Evolutionary conservation across 1,284 basidiomycete genomes (phyloP).

Genomic region (Sphagnurus paluster): DNA sequence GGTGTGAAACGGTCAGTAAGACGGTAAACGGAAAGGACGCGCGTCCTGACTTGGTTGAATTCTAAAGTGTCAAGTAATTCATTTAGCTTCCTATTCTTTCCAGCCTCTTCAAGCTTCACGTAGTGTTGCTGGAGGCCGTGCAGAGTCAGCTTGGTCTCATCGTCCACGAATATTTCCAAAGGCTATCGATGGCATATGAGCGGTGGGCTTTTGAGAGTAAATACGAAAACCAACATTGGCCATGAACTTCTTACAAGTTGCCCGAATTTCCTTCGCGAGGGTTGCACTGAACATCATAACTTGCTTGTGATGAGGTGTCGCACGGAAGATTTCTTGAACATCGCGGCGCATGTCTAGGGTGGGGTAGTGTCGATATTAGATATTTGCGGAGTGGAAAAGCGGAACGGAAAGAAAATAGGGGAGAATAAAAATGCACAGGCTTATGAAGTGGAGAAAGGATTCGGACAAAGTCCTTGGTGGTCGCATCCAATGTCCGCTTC

Average conservation of each 20-base stretch:
- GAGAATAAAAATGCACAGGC: slow-evolving; percentile 22
- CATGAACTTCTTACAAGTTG: slow-evolving; percentile 99
- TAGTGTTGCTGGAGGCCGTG: slow-evolving; percentile 99
- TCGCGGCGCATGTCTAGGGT: slow-evolving; percentile 98
- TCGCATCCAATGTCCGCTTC: slow-evolving; percentile 31
- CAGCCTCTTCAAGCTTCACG: slow-evolving; percentile 92
- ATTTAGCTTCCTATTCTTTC: slow-evolving; percentile 98
- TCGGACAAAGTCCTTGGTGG: slow-evolving; percentile 28
- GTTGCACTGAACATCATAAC: slow-evolving; percentile 99
- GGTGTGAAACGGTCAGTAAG: background rate
- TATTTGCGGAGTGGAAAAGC: slow-evolving; percentile 46
- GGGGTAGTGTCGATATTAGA: slow-evolving; percentile 68
- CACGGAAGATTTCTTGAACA: slow-evolving; percentile 99
- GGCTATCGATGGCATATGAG: slow-evolving; percentile 58
- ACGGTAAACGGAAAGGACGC: background rate
- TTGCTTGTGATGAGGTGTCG: slow-evolving; percentile 99
- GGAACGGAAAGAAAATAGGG: slow-evolving; percentile 26
- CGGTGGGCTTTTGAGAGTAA: slow-evolving; percentile 9
- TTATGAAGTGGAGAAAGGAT: slow-evolving; percentile 20
- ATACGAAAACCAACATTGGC: slow-evolving; percentile 74
- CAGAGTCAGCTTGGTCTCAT: slow-evolving; percentile 98
- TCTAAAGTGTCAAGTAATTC: slow-evolving; percentile 95
- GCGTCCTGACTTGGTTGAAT: slow-evolving; percentile 88
- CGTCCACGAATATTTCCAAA: slow-evolving; percentile 99
- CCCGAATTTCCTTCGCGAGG: slow-evolving; percentile 93